These are phyloP conservation scores for Aspergillus niger DNA, from an alignment of 2,329 filamentous ascomycete genomes.

Conservation along the genomic window DNA sequence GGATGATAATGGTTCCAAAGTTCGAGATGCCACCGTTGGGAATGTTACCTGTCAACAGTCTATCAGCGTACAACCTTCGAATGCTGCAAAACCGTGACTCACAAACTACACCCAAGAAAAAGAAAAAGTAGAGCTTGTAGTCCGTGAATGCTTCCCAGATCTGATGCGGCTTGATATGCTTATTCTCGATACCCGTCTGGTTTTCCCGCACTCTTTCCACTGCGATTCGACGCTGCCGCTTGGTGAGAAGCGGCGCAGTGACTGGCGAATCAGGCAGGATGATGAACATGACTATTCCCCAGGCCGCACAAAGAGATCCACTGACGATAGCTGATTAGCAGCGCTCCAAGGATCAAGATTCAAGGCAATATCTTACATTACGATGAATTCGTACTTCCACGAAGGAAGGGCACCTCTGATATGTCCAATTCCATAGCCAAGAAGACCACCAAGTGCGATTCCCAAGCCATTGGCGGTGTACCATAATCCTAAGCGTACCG, in stretches of 20 bases:
- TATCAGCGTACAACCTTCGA: neutral
- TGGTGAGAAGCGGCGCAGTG: constrained; percentile 55
- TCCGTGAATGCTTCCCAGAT: constrained; percentile 59
- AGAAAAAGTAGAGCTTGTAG: constrained; percentile 62
- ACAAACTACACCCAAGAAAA: constrained; percentile 52
- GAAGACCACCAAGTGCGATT: constrained; percentile 59
- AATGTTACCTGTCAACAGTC: constrained; percentile 42
- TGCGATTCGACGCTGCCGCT: constrained; percentile 56
- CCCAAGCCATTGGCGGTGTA: constrained; percentile 62
- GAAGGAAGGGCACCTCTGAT: constrained; percentile 58
- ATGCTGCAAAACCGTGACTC: constrained; percentile 12
- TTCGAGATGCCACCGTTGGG: constrained; percentile 61
- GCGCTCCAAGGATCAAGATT: neutral
- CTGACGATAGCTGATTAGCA: constrained; percentile 21
- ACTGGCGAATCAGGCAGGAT: constrained; percentile 61
- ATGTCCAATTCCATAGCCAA: constrained; percentile 63
- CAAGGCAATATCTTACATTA: constrained; percentile 48
- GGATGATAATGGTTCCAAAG: constrained; percentile 61
- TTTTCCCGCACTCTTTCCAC: constrained; percentile 59
- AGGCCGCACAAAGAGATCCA: constrained; percentile 58
- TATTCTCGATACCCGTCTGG: constrained; percentile 62
- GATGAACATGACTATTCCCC: constrained; percentile 61
- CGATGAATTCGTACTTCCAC: constrained; percentile 70
- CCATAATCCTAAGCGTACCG: constrained; percentile 61
- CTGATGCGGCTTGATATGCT: constrained; percentile 57